Conservation (phyloP, 306 rosid species). For the Rosa lucieae region DNA sequence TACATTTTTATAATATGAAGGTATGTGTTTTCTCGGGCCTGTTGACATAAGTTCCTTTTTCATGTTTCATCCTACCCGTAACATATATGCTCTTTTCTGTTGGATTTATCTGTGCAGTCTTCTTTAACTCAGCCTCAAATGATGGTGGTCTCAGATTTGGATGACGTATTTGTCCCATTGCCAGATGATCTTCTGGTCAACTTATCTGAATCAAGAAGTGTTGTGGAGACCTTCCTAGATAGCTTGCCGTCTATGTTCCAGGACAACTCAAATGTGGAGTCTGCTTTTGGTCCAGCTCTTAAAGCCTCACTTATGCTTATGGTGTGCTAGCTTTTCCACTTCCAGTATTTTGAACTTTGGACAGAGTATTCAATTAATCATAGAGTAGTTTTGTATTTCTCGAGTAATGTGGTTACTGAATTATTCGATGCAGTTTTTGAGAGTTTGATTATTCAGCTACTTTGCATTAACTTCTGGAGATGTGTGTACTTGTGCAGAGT, state of each 20-base stretch:
- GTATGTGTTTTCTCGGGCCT: slow-evolving; percentile 37
- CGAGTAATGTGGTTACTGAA: neutral
- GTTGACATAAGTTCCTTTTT: slow-evolving; percentile 14
- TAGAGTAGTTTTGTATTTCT: neutral
- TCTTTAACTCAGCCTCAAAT: slow-evolving; percentile 96
- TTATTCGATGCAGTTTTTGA: neutral
- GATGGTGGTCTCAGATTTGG: slow-evolving; percentile 98
- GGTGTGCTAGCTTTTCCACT: slow-evolving; percentile 47
- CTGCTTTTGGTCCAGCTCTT: slow-evolving; percentile 97
- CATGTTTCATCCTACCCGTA: neutral
- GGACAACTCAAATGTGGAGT: slow-evolving; percentile 86
- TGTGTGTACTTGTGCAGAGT: slow-evolving; percentile 51
- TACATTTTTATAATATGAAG: slow-evolving; percentile 98
- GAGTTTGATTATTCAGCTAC: slow-evolving; percentile 21
- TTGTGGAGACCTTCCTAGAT: slow-evolving; percentile 90
- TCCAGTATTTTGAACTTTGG: slow-evolving; percentile 8
- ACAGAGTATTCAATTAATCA: slow-evolving; percentile 4
- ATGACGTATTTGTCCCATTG: slow-evolving; percentile 93
- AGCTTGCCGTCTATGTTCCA: slow-evolving; percentile 95
- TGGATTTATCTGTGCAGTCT: slow-evolving; percentile 58
- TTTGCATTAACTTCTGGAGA: slow-evolving; percentile 15
- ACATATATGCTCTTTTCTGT: slow-evolving; percentile 27
- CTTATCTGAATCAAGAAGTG: slow-evolving; percentile 94
- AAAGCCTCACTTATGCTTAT: slow-evolving; percentile 92
- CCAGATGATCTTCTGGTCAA: slow-evolving; percentile 99